These are phyloP conservation scores for Pleurotus salmoneostramineus DNA, from an alignment of 768 basidiomycete species.

Conservation along the genomic window DNA sequence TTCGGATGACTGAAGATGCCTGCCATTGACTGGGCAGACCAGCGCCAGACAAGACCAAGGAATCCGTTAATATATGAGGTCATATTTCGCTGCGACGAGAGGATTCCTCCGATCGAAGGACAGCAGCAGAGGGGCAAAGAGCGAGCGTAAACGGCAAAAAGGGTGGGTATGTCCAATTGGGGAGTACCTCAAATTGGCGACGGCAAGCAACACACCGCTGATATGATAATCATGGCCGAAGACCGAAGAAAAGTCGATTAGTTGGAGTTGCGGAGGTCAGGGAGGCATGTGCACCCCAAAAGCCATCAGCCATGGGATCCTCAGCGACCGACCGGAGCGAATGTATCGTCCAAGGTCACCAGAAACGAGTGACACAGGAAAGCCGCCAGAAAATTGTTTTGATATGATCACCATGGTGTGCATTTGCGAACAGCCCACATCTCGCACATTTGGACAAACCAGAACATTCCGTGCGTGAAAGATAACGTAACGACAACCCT, in stretches of 20 bases:
- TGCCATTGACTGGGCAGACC: no score
- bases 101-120: no score
- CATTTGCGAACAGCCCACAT: no score
- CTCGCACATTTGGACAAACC: no score
- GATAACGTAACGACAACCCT: not conserved
- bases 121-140: not conserved
- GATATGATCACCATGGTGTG: no score
- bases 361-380: not conserved
- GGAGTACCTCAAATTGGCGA: not conserved
- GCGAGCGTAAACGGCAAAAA: no score
- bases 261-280: not conserved
- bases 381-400: not conserved
- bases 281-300: slow-evolving; percentile 4
- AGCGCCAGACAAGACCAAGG: no score
- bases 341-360: not conserved
- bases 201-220: not conserved
- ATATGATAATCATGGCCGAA: slow-evolving; percentile 2
- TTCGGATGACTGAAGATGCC: no score
- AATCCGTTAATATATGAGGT: no score
- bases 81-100: no score
- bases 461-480: no score
- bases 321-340: not conserved
- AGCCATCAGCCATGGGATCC: not conserved
- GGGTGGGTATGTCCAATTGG: no score
- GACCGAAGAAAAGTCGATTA: slow-evolving; percentile 1